Evolutionary conservation across 106 monocot species (phyloP).

Genomic region (Phalaenopsis equestris): DNA sequence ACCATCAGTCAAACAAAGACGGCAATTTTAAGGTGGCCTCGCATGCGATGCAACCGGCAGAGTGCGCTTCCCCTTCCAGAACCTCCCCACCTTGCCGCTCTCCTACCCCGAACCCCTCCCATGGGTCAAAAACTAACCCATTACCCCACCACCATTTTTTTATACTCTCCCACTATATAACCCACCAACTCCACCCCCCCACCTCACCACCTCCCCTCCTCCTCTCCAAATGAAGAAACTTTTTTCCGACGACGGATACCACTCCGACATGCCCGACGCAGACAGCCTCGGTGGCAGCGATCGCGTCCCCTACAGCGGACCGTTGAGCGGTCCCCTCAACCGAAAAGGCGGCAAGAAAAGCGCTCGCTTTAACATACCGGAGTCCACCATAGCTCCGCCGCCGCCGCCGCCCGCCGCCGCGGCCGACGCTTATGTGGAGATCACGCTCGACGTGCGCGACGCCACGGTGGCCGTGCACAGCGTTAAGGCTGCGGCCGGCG

Average conservation of each 20-base stretch:
- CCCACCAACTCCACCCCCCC: not conserved
- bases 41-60: not conserved
- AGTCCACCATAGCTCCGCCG: not conserved
- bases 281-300: slow-evolving; percentile 13
- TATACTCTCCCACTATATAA: not conserved
- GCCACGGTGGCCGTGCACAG: slow-evolving; percentile 96
- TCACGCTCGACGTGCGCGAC: slow-evolving; percentile 88
- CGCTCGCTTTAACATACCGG: slow-evolving; percentile 63
- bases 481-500: slow-evolving; percentile 54
- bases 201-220: too few species aligned
- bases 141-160: not conserved
- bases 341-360: slow-evolving; percentile 38
- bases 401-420: not conserved
- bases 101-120: not conserved
- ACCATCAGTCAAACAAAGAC: not conserved
- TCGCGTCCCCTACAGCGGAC: slow-evolving; percentile 36
- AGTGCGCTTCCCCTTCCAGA: not conserved
- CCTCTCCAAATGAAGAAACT: not conserved
- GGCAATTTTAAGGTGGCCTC: not conserved
- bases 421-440: slow-evolving; percentile 67
- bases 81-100: not conserved
- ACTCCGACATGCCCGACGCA: slow-evolving; percentile 4
- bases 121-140: not conserved
- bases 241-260: not conserved
- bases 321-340: slow-evolving; percentile 67